phyloP scores from a whole-genome alignment of 2,329 filamentous ascomycete genomes.

The Cladophialophora yegresii region DNA sequence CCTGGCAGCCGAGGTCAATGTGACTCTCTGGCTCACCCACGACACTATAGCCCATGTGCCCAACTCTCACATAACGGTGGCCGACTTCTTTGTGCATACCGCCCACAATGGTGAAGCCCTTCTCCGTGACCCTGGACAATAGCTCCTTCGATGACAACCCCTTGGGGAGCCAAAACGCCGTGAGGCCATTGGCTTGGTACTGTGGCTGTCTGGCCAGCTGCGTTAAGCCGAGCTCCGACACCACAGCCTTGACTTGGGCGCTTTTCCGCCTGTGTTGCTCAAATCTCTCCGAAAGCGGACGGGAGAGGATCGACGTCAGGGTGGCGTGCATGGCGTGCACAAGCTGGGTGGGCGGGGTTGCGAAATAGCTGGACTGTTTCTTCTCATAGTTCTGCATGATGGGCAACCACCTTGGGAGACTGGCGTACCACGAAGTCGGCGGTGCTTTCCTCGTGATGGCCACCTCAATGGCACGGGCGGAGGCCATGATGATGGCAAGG shows the following conservation, averaged over 20 bases:
- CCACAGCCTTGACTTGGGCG: conserved; percentile 79
- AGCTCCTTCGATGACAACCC: conserved; percentile 76
- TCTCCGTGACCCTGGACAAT: conserved; percentile 77
- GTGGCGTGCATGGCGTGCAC: conserved; percentile 89
- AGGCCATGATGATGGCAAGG: conserved; percentile 90
- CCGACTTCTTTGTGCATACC: conserved; percentile 95
- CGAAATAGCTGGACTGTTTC: conserved; percentile 96
- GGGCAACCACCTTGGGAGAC: conserved; percentile 93
- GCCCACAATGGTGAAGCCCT: conserved; percentile 88
- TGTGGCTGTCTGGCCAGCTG: conserved; percentile 81
- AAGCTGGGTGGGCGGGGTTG: conserved; percentile 91
- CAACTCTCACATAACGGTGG: conserved; percentile 88
- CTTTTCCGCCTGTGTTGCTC: conserved; percentile 75
- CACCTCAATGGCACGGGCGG: conserved; percentile 76
- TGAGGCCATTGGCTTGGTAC: conserved; percentile 95
- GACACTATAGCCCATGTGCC: conserved; percentile 95
- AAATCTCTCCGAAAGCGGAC: conserved; percentile 79
- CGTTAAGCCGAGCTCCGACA: conserved; percentile 77
- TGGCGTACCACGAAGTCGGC: conserved; percentile 89
- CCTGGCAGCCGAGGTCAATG: conserved; percentile 77
- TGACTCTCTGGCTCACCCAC: conserved; percentile 76
- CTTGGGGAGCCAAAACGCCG: conserved; percentile 90
- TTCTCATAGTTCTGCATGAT: conserved; percentile 99
- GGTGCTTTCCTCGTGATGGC: conserved; percentile 78
- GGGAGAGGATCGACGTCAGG: conserved; percentile 76